These are phyloP conservation scores for Euphorbia pulcherrima DNA, from an alignment of 345 rosid genomes.

Conservation along the genomic window DNA sequence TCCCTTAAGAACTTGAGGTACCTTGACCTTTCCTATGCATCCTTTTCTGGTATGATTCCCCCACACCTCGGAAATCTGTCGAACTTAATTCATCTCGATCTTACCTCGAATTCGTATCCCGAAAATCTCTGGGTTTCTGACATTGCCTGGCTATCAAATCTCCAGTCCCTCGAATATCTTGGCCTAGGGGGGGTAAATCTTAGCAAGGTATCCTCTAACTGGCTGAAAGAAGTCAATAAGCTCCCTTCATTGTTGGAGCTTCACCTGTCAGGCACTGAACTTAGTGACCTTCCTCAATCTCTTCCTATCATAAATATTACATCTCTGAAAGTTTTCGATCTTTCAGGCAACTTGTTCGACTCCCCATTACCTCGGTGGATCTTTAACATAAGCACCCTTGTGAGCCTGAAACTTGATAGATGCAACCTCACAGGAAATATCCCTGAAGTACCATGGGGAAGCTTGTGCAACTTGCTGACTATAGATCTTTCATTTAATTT, in stretches of 20 bases:
- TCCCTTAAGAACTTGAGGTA: constrained; percentile 11
- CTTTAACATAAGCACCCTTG: constrained; percentile 43
- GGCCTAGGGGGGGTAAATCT: constrained; percentile 25
- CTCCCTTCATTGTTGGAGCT: constrained; percentile 33
- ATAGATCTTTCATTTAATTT: constrained; percentile 45
- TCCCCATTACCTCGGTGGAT: constrained; percentile 39
- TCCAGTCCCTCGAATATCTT: constrained; percentile 18
- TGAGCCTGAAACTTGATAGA: constrained; percentile 32
- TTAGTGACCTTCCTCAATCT: constrained; percentile 8
- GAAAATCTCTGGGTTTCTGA: background rate
- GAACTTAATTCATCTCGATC: constrained; percentile 18
- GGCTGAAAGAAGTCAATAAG: constrained; percentile 25
- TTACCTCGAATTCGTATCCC: background rate
- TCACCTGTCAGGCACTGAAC: constrained; percentile 18
- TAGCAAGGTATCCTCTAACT: constrained; percentile 5
- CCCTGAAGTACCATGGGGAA: constrained; percentile 35
- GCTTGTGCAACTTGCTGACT: constrained; percentile 27
- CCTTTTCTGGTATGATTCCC: constrained; percentile 22
- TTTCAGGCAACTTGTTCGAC: constrained; percentile 41
- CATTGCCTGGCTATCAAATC: constrained; percentile 20
- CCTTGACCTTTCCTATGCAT: constrained; percentile 24
- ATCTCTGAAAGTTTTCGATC: constrained; percentile 44
- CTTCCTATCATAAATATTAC: constrained; percentile 27
- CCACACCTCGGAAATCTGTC: constrained; percentile 28
- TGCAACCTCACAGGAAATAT: constrained; percentile 22